A percentile compares a stretch with the other conserved stretches of the same genome.
phyloP scores from a whole-genome alignment of 768 basidiomycete genomes.

The Rhodosporidiobolus sp. region DNA sequence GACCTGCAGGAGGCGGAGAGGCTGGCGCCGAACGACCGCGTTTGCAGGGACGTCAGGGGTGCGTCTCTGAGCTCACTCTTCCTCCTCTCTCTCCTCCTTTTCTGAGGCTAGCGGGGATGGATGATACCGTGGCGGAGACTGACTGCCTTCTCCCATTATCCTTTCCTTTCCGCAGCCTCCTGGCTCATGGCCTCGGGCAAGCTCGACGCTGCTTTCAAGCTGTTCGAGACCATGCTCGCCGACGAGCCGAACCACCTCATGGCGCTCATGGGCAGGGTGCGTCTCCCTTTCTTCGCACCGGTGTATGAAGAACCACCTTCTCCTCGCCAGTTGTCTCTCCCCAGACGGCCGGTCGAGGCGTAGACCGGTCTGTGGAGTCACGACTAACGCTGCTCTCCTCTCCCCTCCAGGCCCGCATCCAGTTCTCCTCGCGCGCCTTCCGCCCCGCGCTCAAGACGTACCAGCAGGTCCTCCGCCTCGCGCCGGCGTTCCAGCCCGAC shows the following conservation, averaged over 20 bases:
- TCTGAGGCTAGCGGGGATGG: neutral
- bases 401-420: constrained; percentile 67
- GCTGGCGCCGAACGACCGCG: constrained; percentile 34
- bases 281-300: too few species aligned
- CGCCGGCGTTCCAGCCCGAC: constrained; percentile 78
- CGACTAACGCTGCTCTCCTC: neutral
- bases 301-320: too few species aligned
- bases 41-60: constrained; percentile 45
- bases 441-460: constrained; percentile 77
- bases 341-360: too few species aligned
- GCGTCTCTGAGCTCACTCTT: neutral
- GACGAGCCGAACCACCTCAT: constrained; percentile 81
- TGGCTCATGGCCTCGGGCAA: constrained; percentile 74
- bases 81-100: neutral
- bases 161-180: constrained; percentile 60
- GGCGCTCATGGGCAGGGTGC: constrained; percentile 79
- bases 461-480: constrained; percentile 74
- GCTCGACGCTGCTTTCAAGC: constrained; percentile 74
- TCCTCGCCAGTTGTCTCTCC: too few species aligned
- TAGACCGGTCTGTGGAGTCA: too few species aligned
- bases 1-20: constrained; percentile 53
- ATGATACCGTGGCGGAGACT: neutral
- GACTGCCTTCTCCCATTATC: too few species aligned
- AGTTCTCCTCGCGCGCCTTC: constrained; percentile 73
- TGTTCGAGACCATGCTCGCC: constrained; percentile 74